A percentile compares a stretch with the other conserved stretches of the same genome.
These are phyloP conservation scores for Phytophthora lateralis DNA, from an alignment of 352 stramenopile genomes.

Conservation along the genomic window DNA sequence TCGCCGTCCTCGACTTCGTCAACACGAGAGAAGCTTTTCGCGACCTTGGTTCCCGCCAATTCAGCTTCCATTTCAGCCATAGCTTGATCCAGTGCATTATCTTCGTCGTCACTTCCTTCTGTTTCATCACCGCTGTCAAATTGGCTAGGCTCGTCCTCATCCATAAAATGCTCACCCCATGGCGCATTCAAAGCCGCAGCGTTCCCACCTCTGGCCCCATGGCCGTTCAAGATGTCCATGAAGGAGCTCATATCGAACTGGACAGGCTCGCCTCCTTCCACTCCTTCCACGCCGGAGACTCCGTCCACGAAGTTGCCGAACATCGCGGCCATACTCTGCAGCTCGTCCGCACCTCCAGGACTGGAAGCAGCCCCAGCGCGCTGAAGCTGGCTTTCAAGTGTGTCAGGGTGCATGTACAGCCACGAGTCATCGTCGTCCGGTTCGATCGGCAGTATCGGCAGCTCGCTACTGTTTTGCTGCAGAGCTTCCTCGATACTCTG, in stretches of 20 bases:
- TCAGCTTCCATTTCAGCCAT: conserved; percentile 86
- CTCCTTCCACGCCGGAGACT: conserved; percentile 68
- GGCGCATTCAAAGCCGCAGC: conserved; percentile 19
- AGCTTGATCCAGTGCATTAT: conserved; percentile 49
- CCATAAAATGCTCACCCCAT: conserved; percentile 33
- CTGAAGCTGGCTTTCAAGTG: conserved; percentile 69
- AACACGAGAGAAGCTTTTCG: conserved; percentile 59
- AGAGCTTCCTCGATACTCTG: conserved; percentile 44
- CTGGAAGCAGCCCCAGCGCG: conserved; percentile 8
- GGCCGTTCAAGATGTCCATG: conserved; percentile 63
- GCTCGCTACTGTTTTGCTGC: not conserved
- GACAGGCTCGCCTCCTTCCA: conserved; percentile 57
- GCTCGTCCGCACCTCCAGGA: conserved; percentile 56
- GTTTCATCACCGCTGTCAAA: conserved; percentile 42
- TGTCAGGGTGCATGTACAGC: conserved; percentile 79
- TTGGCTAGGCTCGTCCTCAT: conserved; percentile 28
- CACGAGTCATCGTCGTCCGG: conserved; percentile 78
- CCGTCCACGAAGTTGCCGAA: conserved; percentile 78
- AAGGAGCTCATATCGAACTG: conserved; percentile 76
- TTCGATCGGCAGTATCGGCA: conserved; percentile 12
- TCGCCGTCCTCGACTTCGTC: conserved; percentile 26
- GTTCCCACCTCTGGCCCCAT: conserved; percentile 2
- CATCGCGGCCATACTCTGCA: conserved; percentile 75
- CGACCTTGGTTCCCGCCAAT: conserved; percentile 54
- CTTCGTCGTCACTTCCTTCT: conserved; percentile 34